Evolutionary conservation across 2,329 filamentous ascomycete genomes (phyloP), one percentile per base, ranked within the genome.

Genomic region (Calonectria naviculata): DNA sequence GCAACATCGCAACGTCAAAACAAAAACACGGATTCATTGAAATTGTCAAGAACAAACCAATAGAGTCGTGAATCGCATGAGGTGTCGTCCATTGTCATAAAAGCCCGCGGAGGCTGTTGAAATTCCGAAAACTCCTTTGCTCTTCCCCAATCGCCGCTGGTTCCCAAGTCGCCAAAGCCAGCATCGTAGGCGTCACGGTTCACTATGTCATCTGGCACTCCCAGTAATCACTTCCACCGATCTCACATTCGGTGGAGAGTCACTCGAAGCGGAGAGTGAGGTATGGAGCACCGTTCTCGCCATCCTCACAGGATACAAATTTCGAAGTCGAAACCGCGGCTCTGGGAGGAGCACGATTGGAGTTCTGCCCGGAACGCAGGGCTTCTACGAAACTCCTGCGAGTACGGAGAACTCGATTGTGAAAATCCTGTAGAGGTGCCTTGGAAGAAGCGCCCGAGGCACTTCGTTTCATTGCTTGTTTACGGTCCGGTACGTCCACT

Each of bases 311-410:
- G 12, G 78, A 78, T 65, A 70, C 70, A 58, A 85, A 88, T 73
- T 85, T 84, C 66, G 81, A 80, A 15, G 87, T 84, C 34, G 88
- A 85, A 38, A 79, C 79, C 28, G 87, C 84, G 52, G 87, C 83
- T 31, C 76, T 81, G 4, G 86, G 86, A 54, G 87, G 85, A 19
- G 86, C 87, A 41, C 84, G 82, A 73, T 88, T 88, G 56, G 78
- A 82, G 74, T 87, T 85, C 7, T 87, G 84, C 36, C 86, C 81
- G 36, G 87, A 82, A 29, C 82, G 81, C 62, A 88, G 79, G 36
- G 82, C 79, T 67, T 75, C 78, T 34, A 54, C 72, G 26, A 74
- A 74, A 41, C 71, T 79, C 63, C 67, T 71, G 19, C 76, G 73
- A 2, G 78, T 72, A 17, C 81, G 76, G 19, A 81, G 72, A 58